Evolutionary conservation across 1,284 basidiomycete species (phyloP), one percentile per base, ranked within the genome.

Genomic region (Leccinum fuscescens): DNA sequence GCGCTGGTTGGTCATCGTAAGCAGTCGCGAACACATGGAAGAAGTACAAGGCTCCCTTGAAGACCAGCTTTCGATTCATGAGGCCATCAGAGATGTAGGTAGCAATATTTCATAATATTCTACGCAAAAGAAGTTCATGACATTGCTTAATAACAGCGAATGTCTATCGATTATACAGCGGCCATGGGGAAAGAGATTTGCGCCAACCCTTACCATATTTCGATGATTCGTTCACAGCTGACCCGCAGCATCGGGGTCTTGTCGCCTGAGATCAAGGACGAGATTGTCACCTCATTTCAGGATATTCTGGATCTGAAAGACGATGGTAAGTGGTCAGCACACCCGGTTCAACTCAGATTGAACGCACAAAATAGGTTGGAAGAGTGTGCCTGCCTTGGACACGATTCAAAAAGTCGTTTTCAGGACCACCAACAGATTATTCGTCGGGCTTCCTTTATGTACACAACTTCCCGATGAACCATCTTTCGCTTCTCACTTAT

Each of bases 371-470:
- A 2, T 55, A 77, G 76, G 71, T 15, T 77, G 76, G 77, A 69
- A 64, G 51, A 55, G 58, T 11, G 37, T 76, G 2, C 64, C 65
- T 0, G 67, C 60, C 15, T 39, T 72, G 4, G 51, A 55, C 5
- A 63, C 58, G 11, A 27, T 71, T 6, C 67, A 60, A 53, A 52
- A 72, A 20, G 65, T 79, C 6, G 64, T 78, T 9, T 69, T 69
- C 53, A 69, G 75, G 50, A 66, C 73, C 12, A 74, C 64, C 55
- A 79, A 77, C 60, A 72, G 79, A 33, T 39, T 76, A 11, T 76
- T 80, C 54, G 76, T 80, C 27, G 78, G 79, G 3, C 64, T 75
- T 20, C 77, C 79, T 6, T 58, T 78, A 6, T 79, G 79, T 79
- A 55, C 2, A 71, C 51, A n/a, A 22, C 15, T 15, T 14, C 8